phyloP scores from a whole-genome alignment of 352 stramenopile species.

The Pythium coloratum region DNA sequence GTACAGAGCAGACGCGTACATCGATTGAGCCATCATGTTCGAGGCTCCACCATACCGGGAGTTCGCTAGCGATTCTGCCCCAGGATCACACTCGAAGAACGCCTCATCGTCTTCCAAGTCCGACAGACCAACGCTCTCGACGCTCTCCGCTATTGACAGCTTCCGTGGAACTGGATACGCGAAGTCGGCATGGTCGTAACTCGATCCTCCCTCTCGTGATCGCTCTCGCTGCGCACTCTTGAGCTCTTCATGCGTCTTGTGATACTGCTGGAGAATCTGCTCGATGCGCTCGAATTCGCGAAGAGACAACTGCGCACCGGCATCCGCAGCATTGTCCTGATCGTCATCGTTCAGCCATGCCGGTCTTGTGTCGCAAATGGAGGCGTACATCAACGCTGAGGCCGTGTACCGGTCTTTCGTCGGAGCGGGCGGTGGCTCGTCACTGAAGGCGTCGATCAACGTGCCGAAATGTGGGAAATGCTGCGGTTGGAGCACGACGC shows the following conservation, averaged over 20 bases:
- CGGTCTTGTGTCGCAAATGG: slow-evolving; percentile 65
- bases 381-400: slow-evolving; percentile 68
- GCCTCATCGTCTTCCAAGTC: slow-evolving; percentile 84
- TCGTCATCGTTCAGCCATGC: slow-evolving; percentile 61
- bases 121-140: slow-evolving; percentile 79
- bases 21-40: slow-evolving; percentile 71
- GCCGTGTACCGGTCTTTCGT: slow-evolving; percentile 29
- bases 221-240: slow-evolving; percentile 19
- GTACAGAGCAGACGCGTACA: slow-evolving; percentile 80
- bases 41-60: slow-evolving; percentile 32
- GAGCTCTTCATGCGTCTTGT: slow-evolving; percentile 71
- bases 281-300: slow-evolving; percentile 87
- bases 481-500: slow-evolving; percentile 76
- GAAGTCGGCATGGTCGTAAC: slow-evolving; percentile 27
- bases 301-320: slow-evolving; percentile 61
- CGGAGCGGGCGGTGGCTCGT: slow-evolving; percentile 7
- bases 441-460: slow-evolving; percentile 64
- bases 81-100: slow-evolving; percentile 85
- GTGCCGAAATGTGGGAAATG: slow-evolving; percentile 75
- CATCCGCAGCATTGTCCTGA: slow-evolving; percentile 20
- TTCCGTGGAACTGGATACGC: slow-evolving; percentile 40
- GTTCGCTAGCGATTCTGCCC: slow-evolving; percentile 43
- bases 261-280: slow-evolving; percentile 76
- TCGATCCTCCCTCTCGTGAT: background rate
- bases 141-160: slow-evolving; percentile 70